These are phyloP conservation scores for Starmerella kuoi DNA, from an alignment of 805 yeast genomes.

Conservation along the genomic window DNA sequence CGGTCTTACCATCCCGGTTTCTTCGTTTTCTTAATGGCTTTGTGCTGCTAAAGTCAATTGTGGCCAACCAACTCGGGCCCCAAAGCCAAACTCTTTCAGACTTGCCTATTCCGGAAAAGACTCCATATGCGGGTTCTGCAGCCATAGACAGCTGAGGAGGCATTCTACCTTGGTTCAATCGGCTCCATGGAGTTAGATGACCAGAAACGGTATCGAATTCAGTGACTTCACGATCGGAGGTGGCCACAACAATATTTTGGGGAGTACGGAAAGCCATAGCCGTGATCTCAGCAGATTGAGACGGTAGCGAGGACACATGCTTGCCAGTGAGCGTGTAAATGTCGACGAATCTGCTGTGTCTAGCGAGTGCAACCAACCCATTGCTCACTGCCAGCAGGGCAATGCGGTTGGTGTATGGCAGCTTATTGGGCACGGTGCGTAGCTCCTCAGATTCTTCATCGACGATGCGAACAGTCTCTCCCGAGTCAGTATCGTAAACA, in stretches of 20 bases:
- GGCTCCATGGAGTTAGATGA: slow-evolving; percentile 61
- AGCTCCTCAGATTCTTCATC: slow-evolving; percentile 5
- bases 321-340: slow-evolving; percentile 26
- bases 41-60: slow-evolving; percentile 51
- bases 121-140: slow-evolving; percentile 61
- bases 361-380: slow-evolving; percentile 43
- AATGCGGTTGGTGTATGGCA: slow-evolving; percentile 41
- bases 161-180: slow-evolving; percentile 56
- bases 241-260: slow-evolving; percentile 47
- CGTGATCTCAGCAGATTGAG: slow-evolving; percentile 48
- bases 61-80: slow-evolving; percentile 73
- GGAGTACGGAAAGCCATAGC: slow-evolving; percentile 44
- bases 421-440: slow-evolving; percentile 5
- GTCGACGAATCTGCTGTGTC: slow-evolving; percentile 58
- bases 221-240: slow-evolving; percentile 61
- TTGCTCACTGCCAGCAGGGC: slow-evolving; percentile 40
- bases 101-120: slow-evolving; percentile 39
- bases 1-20: slow-evolving; percentile 17
- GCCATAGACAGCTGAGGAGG: slow-evolving; percentile 50
- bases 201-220: slow-evolving; percentile 44
- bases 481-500: slow-evolving; percentile 16
- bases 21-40: slow-evolving; percentile 35
- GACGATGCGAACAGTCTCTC: slow-evolving; percentile 4
- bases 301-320: slow-evolving; percentile 37
- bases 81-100: slow-evolving; percentile 61